Conservation (phyloP, 441 rosid species). For the Manihot esculenta region DNA sequence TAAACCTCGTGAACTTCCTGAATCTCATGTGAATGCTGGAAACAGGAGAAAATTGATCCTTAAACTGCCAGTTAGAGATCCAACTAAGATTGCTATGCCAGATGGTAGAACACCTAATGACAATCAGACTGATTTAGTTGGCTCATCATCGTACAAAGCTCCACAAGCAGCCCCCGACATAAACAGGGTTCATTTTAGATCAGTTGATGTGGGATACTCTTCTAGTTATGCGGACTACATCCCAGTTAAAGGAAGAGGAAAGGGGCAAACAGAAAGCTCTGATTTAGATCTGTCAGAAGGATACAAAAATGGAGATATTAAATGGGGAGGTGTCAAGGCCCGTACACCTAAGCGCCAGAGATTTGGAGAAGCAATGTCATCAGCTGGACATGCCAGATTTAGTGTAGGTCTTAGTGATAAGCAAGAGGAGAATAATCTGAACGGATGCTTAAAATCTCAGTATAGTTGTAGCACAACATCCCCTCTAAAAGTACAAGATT, state of each 20-base stretch:
- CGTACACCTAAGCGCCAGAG: conserved; percentile 75
- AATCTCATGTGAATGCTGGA: conserved; percentile 46
- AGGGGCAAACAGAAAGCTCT: conserved; percentile 30
- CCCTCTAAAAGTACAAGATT: conserved; percentile 29
- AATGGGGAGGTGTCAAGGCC: conserved; percentile 89
- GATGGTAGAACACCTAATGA: conserved; percentile 32
- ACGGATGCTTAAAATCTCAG: conserved; percentile 35
- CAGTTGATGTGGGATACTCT: conserved; percentile 30
- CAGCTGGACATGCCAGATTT: conserved; percentile 35
- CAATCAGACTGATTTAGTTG: conserved; percentile 31
- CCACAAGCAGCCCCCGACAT: conserved; percentile 31
- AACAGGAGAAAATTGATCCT: conserved; percentile 68
- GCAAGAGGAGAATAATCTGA: conserved; percentile 34
- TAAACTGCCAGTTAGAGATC: conserved; percentile 64
- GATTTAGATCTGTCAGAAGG: conserved; percentile 41
- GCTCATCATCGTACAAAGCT: conserved; percentile 51
- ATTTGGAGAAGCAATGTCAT: conserved; percentile 48
- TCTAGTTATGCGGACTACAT: conserved; percentile 30
- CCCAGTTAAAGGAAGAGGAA: conserved; percentile 28
- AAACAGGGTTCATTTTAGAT: conserved; percentile 33
- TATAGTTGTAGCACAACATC: conserved; percentile 29
- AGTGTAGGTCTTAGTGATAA: conserved; percentile 24
- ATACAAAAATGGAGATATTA: conserved; percentile 54
- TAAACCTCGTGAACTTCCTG: conserved; percentile 40
- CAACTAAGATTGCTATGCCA: conserved; percentile 44